Evolutionary conservation across 1,284 basidiomycete species (phyloP), one percentile per base, ranked within the genome.

Genomic region (Hemileia vastatrix): DNA sequence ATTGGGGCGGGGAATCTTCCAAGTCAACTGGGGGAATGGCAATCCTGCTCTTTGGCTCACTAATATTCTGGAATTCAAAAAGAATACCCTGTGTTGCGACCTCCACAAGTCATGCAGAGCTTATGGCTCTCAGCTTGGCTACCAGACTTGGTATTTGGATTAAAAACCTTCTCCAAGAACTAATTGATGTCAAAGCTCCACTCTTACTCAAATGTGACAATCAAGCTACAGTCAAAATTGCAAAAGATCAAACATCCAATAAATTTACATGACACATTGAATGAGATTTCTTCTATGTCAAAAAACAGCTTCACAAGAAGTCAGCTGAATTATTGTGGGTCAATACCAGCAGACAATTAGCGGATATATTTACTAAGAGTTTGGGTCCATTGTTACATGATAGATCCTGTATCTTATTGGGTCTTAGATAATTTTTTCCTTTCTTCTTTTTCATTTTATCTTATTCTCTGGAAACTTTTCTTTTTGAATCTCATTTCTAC

Each of bases 221-320:
- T 21, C 44, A 32, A 21, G 27, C 56, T 2, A 27, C 56, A 1
- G 56, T 57, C 4, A 15, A 45, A 1, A 19, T 57, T 4, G 47
- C 45, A 4, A 21, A n/a, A 8, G 56, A 57, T 33, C 36, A 24
- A n/a, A 15, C 3, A 2, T 31, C n/a, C 4, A 45, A 31, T 8
- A 57, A 57, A 18, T 11, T 8, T 1, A 31, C 55, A 4, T 4
- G 31, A 3, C 55, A 57, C 27, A 33, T 48, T 2, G 45, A 47
- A 6, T 4, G n/a, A n/a, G 51, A 53, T 2, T 53, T 31, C 27
- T 53, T 53, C 27, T 53, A 53, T 32, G 27, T 53, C 27, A 53
- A 53, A 13, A 32, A 32, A n/a, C 51, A 53, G 27, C 24, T 53
- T 2, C 3, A 53, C 27, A 6, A 53, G 36, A 6, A n/a, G 3